Conservation (phyloP, 352 stramenopile genomes). For the Phytophthora pluvialis region DNA sequence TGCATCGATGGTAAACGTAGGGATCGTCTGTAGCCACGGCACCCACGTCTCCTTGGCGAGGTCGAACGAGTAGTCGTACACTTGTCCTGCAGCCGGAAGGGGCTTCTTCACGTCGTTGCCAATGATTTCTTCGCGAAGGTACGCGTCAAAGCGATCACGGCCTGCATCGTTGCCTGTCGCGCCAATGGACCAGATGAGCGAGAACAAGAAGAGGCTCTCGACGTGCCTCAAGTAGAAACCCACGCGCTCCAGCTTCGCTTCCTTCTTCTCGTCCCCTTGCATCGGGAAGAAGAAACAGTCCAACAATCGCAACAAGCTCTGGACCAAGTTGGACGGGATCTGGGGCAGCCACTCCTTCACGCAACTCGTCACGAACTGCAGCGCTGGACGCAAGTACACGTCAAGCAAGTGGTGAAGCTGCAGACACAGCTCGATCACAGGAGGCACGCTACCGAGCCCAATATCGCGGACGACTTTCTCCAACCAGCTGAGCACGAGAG, state of each 20-base stretch:
- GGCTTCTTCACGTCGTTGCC: conserved; percentile 58
- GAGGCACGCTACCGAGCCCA: conserved; percentile 46
- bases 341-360: conserved; percentile 93
- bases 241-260: conserved; percentile 74
- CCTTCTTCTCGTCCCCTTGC: conserved; percentile 89
- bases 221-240: conserved; percentile 76
- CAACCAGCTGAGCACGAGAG: conserved; percentile 91
- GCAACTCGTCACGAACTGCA: conserved; percentile 88
- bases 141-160: conserved; percentile 86
- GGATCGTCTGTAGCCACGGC: conserved; percentile 92
- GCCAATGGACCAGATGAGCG: conserved; percentile 92
- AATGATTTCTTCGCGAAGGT: conserved; percentile 84
- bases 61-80: conserved; percentile 95
- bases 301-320: conserved; percentile 91
- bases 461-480: conserved; percentile 70
- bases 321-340: conserved; percentile 91
- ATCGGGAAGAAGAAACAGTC: conserved; percentile 91
- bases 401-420: conserved; percentile 88
- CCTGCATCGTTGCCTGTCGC: conserved; percentile 90
- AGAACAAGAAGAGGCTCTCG: conserved; percentile 93
- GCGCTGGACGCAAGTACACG: conserved; percentile 75
- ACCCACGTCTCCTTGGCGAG: conserved; percentile 82
- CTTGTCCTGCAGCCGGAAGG: conserved; percentile 63
- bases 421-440: conserved; percentile 56
- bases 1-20: conserved; percentile 73